phyloP scores from a whole-genome alignment of 177 flowering plant species.

The Vitis hybrid region DNA sequence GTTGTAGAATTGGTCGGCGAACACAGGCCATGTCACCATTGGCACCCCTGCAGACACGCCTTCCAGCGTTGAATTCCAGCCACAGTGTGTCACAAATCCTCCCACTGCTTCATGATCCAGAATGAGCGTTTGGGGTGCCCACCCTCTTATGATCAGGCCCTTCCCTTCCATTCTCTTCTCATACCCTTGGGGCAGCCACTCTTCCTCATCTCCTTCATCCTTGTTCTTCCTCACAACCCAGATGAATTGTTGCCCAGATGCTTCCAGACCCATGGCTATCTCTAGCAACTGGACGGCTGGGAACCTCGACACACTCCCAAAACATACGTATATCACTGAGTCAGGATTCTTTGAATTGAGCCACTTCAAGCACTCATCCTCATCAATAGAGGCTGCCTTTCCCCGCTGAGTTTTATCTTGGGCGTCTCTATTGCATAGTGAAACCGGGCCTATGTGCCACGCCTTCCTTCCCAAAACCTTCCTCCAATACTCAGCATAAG shows the following conservation, averaged over 20 bases:
- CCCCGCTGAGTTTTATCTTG: slow-evolving; percentile 18
- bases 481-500: slow-evolving; percentile 21
- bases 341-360: slow-evolving; percentile 24
- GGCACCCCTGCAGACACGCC: slow-evolving; percentile 26
- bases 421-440: slow-evolving; percentile 9
- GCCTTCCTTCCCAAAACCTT: slow-evolving; percentile 18
- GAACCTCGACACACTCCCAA: slow-evolving; percentile 18
- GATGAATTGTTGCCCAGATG: slow-evolving; percentile 22
- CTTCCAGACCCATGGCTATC: slow-evolving; percentile 28
- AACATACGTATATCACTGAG: slow-evolving; percentile 30
- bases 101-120: slow-evolving; percentile 33
- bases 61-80: slow-evolving; percentile 19
- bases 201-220: slow-evolving; percentile 5
- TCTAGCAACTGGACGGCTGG: slow-evolving; percentile 14
- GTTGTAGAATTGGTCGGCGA: slow-evolving; percentile 33
- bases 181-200: slow-evolving; percentile 27
- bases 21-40: slow-evolving; percentile 36
- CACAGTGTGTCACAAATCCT: slow-evolving; percentile 40
- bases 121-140: slow-evolving; percentile 40
- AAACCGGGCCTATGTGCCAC: slow-evolving; percentile 28
- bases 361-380: slow-evolving; percentile 28
- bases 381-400: slow-evolving; percentile 7
- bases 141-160: slow-evolving; percentile 30
- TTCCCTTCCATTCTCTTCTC: slow-evolving; percentile 23
- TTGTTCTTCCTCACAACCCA: slow-evolving; percentile 25